phyloP scores from a whole-genome alignment of 106 monocot species.

The Cymbidium sinense region DNA sequence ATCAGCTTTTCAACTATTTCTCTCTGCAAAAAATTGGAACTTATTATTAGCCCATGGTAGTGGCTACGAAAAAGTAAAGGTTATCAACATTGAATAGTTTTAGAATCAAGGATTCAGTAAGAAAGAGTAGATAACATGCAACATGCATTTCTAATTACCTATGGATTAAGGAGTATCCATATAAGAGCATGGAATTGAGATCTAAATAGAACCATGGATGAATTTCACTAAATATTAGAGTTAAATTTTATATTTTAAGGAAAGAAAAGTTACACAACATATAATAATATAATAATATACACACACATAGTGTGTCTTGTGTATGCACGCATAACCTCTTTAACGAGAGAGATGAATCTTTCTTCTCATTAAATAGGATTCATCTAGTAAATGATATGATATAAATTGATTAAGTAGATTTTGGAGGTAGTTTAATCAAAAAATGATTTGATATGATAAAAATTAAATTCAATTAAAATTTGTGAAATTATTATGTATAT shows the following conservation, averaged over 20 bases:
- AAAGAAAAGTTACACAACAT: neutral
- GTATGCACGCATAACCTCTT: too few relatives aligned
- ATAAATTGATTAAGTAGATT: too few relatives aligned
- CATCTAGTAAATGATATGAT: too few relatives aligned
- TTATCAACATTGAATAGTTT: neutral
- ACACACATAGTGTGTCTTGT: too few relatives aligned
- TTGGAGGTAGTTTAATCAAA: too few relatives aligned
- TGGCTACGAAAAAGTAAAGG: too few relatives aligned
- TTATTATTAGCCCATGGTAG: neutral
- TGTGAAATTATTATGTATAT: too few relatives aligned
- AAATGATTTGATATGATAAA: too few relatives aligned
- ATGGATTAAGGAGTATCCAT: neutral
- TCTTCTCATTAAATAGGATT: too few relatives aligned
- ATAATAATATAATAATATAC: too few relatives aligned
- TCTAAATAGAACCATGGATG: neutral
- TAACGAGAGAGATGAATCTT: too few relatives aligned
- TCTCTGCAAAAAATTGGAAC: slow-evolving; percentile 9
- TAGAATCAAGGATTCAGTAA: neutral
- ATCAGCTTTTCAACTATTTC: slow-evolving; percentile 20
- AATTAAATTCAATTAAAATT: too few relatives aligned
- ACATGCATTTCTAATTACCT: neutral
- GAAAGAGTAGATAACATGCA: neutral
- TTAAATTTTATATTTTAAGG: neutral
- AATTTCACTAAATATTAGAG: neutral
- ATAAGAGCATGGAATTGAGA: neutral